Percentiles rank a stretch among this genome's conserved stretches.
These are phyloP conservation scores for Xylaria arbuscula DNA, from an alignment of 2,329 filamentous ascomycete genomes.

Conservation along the genomic window DNA sequence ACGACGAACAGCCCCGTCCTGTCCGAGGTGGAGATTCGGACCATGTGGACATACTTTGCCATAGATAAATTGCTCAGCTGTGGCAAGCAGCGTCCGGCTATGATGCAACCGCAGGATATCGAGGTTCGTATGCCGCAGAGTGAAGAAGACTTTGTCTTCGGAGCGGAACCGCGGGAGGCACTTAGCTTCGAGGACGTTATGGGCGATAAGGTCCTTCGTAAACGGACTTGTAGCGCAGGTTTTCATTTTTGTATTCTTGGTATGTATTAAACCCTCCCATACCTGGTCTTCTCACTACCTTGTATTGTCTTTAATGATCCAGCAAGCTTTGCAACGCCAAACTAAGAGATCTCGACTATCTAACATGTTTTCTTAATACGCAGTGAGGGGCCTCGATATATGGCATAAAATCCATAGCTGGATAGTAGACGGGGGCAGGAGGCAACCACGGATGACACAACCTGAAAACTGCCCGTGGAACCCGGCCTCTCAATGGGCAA, in stretches of 20 bases:
- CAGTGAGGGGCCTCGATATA: conserved; percentile 35
- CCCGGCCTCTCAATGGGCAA: conserved; percentile 32
- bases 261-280: neutral
- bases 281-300: neutral
- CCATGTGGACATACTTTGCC: conserved; percentile 38
- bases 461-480: conserved; percentile 38
- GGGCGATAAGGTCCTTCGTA: conserved; percentile 17
- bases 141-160: conserved; percentile 35
- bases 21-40: conserved; percentile 38
- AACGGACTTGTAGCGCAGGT: conserved; percentile 24
- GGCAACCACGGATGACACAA: conserved; percentile 33
- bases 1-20: conserved; percentile 19
- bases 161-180: conserved; percentile 22
- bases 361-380: neutral
- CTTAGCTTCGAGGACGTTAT: conserved; percentile 32
- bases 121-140: conserved; percentile 36
- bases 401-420: conserved; percentile 39
- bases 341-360: neutral
- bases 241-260: conserved; percentile 35
- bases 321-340: no score
- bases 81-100: conserved; percentile 36
- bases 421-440: conserved; percentile 38
- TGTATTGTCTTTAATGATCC: neutral
- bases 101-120: conserved; percentile 36
- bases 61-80: conserved; percentile 39